Base-by-base conservation (phyloP, 2,329 filamentous ascomycete species). In the Tolypocladium ophioglossoides region DNA sequence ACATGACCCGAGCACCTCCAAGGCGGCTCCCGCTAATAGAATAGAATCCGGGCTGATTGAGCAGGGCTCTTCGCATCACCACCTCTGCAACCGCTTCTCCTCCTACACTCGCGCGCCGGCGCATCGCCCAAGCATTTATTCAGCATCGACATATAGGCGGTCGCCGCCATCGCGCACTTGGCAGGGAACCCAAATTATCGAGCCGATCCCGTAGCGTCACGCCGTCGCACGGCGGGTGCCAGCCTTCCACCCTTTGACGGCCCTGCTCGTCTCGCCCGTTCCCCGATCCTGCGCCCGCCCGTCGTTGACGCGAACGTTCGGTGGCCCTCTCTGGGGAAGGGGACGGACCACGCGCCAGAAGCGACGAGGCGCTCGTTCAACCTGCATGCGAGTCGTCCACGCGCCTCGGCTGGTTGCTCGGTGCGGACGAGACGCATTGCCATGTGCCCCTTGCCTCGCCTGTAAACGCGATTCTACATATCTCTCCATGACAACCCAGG, bases 1-100 rank as follows among this genome's bases (percentile, higher is more conserved):
- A 68, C 64, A 68, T 69, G 67, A 69, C 63, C 64, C 56, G 47
- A 56, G 56, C 56, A 54, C 59, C 56, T 56, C 55, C 56, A 52
- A 53, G 34, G 51, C 44, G 35, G 52, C 55, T 16, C 34, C 20
- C 30, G 55, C 44, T 47, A 7, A 7, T 7, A 44, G 39, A 46
- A 44, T 49, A 14, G 48, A 37, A 9, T 48, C 44, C 12, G 2
- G 44, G 44, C 2, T 47, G 24, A 32, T 47, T 32, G 27, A 39
- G 47, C 34, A 44, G 35, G 34, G 9, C 27, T 50, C 39, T 39
- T 49, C 40, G 49, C 47, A 51, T 50, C 54, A 50, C 38, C 39
- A 51, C 27, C 34, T 22, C 44, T 22, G 22, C 48, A 56, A 53
- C 49, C 16, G 10, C 27, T n/a, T 16, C 12, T 27, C 27, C 44